Base-by-base conservation (phyloP, 768 basidiomycete species). In the Serendipita indica region DNA sequence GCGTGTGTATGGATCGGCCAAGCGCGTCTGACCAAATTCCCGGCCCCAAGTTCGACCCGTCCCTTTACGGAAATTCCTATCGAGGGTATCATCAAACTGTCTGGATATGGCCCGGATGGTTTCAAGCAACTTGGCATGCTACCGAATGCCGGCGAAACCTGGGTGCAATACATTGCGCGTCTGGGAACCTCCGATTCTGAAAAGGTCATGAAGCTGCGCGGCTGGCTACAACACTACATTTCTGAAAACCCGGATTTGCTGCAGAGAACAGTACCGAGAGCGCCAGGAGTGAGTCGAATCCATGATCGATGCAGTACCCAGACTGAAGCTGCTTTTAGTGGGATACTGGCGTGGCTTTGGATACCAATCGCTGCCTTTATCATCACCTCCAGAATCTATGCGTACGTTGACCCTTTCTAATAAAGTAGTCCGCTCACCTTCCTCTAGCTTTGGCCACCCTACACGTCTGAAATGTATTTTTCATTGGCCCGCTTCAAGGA, bases 91-190 rank as follows among this genome's bases (percentile, higher is more conserved):
- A 54, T 54, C 25, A 54, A 54, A 33, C 49, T 54, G 4, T 18
- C 49, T 28, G 49, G 49, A 10, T 54, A 54, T 54, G 49, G 49
- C 10, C 49, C 49, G 10, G 49, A 28, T 54, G 49, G 49, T 10
- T 22, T 54, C 30, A 20, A 54, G 12, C 4, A 10, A 3, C 3
- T 54, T 18, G 32, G 32, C 7, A 54, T 54, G 49, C 32, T 54
- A 10, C 49, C 58, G 28, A 25, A 16, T 3, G 39, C 58, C 20
- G 30, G 46, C 16, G 43, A 39, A 33, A 39, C 58, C 27, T 45
- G 58, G 58, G 41, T 28, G 59, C 56, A 43, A 57, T 60, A 62
- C 41, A 57, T 60, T 57, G 57, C 56, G 43, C 60, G 62, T 32
- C 58, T 59, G 58, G 60, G 58, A 16, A 27, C 22, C 4, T 22